Evolutionary conservation across 805 yeast species (phyloP), one percentile per base, ranked within the genome.

Genomic region (Scheffersomyces amazonensis): DNA sequence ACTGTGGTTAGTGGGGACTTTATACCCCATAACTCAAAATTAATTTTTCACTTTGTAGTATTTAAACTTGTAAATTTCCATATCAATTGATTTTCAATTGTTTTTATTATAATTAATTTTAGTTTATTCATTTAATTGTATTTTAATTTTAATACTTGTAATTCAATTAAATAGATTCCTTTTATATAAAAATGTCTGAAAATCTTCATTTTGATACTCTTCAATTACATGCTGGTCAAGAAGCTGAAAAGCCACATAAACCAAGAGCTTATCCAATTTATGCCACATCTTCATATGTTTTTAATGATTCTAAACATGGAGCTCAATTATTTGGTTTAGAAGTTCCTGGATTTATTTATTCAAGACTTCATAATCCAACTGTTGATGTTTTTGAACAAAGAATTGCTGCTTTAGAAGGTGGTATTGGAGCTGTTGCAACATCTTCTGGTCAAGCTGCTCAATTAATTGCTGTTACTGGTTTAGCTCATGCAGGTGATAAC

Each of bases 381-480:
- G 83, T 76, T 41, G 95, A 85, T 53, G 91, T 86, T 18, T 85
- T 91, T 46, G 99, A 91, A 67, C 79, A 86, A 60, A 78, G 99
- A 68, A 75, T 91, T 43, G 95, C 96, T 38, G 95, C 95, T 36
- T 76, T 91, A 43, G 99, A 91, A 67, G 83, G 85, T 41, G 99
- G 98, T 56, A 82, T 81, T 36, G 95, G 85, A 42, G 98, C 96
- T 3, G 66, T 91, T 39, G 95, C 96, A 5, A 83, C 84, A 18
- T 64, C 95, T 16, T 89, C 97, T n/a, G 99, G 99, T 45, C 96
- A 90, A 68, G 91, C 97, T 38, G 97, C 98, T 19, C 96, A 90
- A 62, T 79, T 88, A 49, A 58, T 85, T 42, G 95, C 96, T 16
- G 71, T 89, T 59, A 75, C 86, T 24, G 87, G 87, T 40, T 73